phyloP scores from a whole-genome alignment of 2,329 filamentous ascomycete genomes.

The Stachybotrys chlorohalonatus region DNA sequence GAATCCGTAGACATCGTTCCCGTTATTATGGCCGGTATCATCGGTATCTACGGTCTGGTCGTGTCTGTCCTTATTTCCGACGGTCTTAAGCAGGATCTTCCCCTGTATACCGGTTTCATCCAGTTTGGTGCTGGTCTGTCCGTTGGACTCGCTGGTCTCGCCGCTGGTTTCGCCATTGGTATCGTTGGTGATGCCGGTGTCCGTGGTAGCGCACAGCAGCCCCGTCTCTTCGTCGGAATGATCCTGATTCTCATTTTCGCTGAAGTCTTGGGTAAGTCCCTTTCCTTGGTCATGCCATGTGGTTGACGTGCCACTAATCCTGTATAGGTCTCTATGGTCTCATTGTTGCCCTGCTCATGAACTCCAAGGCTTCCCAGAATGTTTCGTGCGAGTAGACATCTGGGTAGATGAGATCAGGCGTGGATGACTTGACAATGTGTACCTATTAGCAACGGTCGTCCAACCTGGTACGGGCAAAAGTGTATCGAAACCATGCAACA shows the following conservation, averaged over 20 bases:
- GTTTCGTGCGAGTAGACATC: conserved; percentile 43
- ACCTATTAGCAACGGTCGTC: conserved; percentile 17
- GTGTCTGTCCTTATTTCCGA: conserved; percentile 82
- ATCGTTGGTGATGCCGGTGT: conserved; percentile 87
- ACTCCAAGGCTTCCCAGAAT: conserved; percentile 74
- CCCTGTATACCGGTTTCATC: conserved; percentile 77
- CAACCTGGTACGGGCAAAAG: conserved; percentile 11
- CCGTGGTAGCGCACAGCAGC: conserved; percentile 75
- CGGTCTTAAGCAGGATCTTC: conserved; percentile 60
- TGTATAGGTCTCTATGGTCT: conserved; percentile 86
- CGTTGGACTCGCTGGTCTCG: conserved; percentile 74
- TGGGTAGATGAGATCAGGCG: conserved; percentile 3
- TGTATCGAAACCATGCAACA: conserved; percentile 13
- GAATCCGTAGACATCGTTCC: conserved; percentile 77
- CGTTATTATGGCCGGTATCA: conserved; percentile 99
- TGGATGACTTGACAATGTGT: conserved; percentile 26
- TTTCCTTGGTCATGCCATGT: neutral
- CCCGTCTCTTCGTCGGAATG: conserved; percentile 90
- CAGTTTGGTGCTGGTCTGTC: conserved; percentile 76
- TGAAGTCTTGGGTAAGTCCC: conserved; percentile 80
- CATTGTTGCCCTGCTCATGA: conserved; percentile 98
- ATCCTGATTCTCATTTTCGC: conserved; percentile 99
- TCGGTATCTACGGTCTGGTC: conserved; percentile 95
- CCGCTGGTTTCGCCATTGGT: conserved; percentile 78
- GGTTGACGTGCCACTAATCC: conserved; percentile 1